Evolutionary conservation across 23 red algal genomes (phyloP).

Genomic region (Agarophyton chilense): DNA sequence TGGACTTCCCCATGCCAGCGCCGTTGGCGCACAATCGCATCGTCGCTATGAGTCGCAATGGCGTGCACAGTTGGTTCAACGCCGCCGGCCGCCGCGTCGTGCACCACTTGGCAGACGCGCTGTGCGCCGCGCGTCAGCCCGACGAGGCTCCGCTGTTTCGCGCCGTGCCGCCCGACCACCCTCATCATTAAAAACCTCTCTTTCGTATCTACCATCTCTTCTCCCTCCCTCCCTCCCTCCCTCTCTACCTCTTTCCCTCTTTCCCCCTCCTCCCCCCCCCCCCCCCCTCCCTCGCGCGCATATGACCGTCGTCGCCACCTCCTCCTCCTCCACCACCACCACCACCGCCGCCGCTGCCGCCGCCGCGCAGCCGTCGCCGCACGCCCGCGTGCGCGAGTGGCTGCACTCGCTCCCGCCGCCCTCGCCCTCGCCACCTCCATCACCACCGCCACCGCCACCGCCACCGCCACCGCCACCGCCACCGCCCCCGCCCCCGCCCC

Average conservation of each 20-base stretch:
- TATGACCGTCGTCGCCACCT: neutral
- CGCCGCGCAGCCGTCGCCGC: neutral
- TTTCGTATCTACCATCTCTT: too few relatives aligned
- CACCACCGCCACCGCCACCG: neutral
- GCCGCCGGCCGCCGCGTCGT: conserved; percentile 62
- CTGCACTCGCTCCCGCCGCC: neutral
- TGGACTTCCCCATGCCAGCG: conserved; percentile 65
- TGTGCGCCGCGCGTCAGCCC: neutral
- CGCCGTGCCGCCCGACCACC: too few relatives aligned
- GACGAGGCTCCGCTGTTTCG: neutral
- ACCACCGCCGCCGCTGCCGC: neutral
- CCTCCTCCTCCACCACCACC: conserved; percentile 10
- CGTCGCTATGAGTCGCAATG: conserved; percentile 65
- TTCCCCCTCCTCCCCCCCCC: neutral
- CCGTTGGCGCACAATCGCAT: conserved; percentile 79
- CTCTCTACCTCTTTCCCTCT: neutral
- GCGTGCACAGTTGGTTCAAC: conserved; percentile 67
- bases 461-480: neutral
- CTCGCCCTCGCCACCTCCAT: neutral
- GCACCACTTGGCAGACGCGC: conserved; percentile 53
- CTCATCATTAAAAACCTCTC: too few relatives aligned
- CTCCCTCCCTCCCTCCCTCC: too few relatives aligned
- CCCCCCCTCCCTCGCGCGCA: neutral
- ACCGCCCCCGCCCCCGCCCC: neutral
- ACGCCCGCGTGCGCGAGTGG: conserved; percentile 10